Evolutionary conservation across 257 asterid species (phyloP).

Genomic region (Euphrasia confusa): DNA sequence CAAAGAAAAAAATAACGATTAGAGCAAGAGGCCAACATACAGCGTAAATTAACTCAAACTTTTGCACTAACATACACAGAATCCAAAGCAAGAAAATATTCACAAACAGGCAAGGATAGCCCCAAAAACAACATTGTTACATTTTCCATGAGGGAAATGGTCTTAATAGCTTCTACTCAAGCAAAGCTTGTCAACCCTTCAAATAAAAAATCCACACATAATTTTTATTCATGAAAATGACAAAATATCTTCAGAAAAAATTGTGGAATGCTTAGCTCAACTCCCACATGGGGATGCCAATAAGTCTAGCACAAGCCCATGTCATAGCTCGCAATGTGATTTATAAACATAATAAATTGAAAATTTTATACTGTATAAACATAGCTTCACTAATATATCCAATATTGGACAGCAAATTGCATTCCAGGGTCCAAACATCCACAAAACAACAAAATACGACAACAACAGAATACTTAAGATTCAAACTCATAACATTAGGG

Average conservation of each 20-base stretch:
- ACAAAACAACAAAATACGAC: not conserved
- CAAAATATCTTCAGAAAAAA: not conserved
- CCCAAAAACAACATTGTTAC: not conserved
- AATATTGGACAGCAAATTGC: not conserved
- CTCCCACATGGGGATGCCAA: slow-evolving; percentile 6
- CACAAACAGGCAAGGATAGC: slow-evolving; percentile 4
- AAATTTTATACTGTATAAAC: slow-evolving; percentile 8
- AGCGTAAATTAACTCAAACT: slow-evolving; percentile 14
- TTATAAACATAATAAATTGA: slow-evolving; percentile 7
- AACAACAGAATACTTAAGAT: not conserved
- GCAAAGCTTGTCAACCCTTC: not conserved
- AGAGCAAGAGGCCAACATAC: slow-evolving; percentile 8
- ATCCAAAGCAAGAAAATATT: slow-evolving; percentile 21
- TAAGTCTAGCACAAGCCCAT: slow-evolving; percentile 6
- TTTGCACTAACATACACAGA: slow-evolving; percentile 17
- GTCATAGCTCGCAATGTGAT: not conserved
- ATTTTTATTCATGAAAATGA: slow-evolving; percentile 5
- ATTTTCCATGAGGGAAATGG: not conserved
- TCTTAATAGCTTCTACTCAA: slow-evolving; percentile 4
- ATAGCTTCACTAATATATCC: slow-evolving; percentile 1
- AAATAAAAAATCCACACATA: not conserved
- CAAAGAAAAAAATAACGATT: slow-evolving; percentile 20
- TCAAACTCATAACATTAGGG: slow-evolving; percentile 11
- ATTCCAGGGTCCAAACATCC: slow-evolving; percentile 3
- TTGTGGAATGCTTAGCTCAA: slow-evolving; percentile 3